phyloP scores from a whole-genome alignment of 169 alveolate genomes.

The Cryptosporidium ubiquitum region DNA sequence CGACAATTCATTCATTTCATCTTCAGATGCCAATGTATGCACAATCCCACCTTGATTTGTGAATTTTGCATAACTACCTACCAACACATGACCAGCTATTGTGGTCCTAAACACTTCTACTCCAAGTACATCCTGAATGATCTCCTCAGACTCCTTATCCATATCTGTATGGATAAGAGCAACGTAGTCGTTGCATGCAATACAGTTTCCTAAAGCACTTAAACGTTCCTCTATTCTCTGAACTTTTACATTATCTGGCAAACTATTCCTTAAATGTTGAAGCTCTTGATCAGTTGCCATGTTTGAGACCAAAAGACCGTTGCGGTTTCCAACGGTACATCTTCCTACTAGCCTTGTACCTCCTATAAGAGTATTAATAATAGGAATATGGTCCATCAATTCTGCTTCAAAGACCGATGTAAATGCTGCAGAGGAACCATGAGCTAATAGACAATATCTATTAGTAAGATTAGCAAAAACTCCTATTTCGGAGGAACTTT shows the following conservation, averaged over 20 bases:
- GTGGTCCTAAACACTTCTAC: slow-evolving; percentile 98
- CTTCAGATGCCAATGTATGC: slow-evolving; percentile 96
- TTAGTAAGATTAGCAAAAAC: slow-evolving; percentile 97
- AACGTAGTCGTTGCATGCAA: slow-evolving; percentile 98
- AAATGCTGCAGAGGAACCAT: slow-evolving; percentile 96
- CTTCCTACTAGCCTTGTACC: slow-evolving; percentile 97
- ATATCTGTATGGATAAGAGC: slow-evolving; percentile 97
- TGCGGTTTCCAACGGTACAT: slow-evolving; percentile 95
- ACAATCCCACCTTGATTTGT: slow-evolving; percentile 97
- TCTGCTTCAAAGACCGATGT: slow-evolving; percentile 96
- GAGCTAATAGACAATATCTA: slow-evolving; percentile 93
- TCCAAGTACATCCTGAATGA: slow-evolving; percentile 95
- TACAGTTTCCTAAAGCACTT: slow-evolving; percentile 97
- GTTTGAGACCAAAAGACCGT: slow-evolving; percentile 97
- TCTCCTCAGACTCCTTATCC: slow-evolving; percentile 98
- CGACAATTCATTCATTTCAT: slow-evolving; percentile 97
- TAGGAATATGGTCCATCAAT: slow-evolving; percentile 94
- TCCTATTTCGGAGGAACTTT: slow-evolving; percentile 97
- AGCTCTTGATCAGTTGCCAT: slow-evolving; percentile 97
- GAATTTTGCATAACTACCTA: slow-evolving; percentile 96
- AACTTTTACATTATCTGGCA: slow-evolving; percentile 95
- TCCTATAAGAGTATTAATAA: slow-evolving; percentile 95
- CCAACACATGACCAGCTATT: slow-evolving; percentile 98
- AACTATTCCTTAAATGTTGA: slow-evolving; percentile 94
- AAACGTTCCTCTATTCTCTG: slow-evolving; percentile 98